A percentile compares a stretch with the other conserved stretches of the same genome.
phyloP scores from a whole-genome alignment of 2,329 filamentous ascomycete species.

The Thelonectria olida region DNA sequence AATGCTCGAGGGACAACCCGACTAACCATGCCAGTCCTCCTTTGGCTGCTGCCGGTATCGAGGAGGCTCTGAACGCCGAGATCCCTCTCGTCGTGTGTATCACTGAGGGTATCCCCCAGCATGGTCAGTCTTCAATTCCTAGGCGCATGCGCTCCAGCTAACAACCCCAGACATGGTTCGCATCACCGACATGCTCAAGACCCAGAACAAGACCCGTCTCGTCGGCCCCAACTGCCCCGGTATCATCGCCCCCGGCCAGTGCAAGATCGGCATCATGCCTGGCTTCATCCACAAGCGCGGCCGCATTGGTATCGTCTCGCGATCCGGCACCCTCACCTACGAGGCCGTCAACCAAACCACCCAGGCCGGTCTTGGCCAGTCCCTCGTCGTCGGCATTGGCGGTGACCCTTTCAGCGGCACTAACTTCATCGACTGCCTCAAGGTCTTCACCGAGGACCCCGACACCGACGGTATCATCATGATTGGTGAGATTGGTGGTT shows the following conservation, averaged over 20 bases:
- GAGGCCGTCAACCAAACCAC: constrained; percentile 99
- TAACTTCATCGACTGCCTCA: constrained; percentile 99
- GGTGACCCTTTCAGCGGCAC: constrained; percentile 99
- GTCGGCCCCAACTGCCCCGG: constrained; percentile 98
- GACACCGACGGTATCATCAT: constrained; percentile 99
- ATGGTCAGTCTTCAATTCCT: constrained; percentile 68
- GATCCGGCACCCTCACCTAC: constrained; percentile 98
- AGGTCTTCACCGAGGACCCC: constrained; percentile 93
- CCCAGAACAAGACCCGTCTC: constrained; percentile 94
- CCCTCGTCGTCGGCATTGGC: constrained; percentile 96
- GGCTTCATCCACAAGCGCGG: constrained; percentile 99
- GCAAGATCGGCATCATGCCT: constrained; percentile 99
- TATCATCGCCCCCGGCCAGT: constrained; percentile 94
- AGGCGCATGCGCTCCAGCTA: constrained; percentile 17
- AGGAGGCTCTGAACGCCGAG: constrained; percentile 94
- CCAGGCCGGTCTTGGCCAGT: constrained; percentile 95
- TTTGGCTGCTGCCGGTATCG: constrained; percentile 91
- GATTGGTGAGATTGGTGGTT: constrained; percentile 99
- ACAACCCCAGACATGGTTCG: constrained; percentile 87
- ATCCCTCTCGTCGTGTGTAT: constrained; percentile 96
- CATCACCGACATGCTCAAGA: constrained; percentile 97
- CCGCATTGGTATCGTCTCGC: constrained; percentile 97
- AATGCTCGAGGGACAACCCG: constrained; percentile 11
- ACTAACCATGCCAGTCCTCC: constrained; percentile 70
- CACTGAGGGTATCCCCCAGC: constrained; percentile 97